A percentile compares a stretch with the other conserved stretches of the same genome.
Evolutionary conservation across 1,284 basidiomycete species (phyloP).

Genomic region (Leccinum griseonigrum): DNA sequence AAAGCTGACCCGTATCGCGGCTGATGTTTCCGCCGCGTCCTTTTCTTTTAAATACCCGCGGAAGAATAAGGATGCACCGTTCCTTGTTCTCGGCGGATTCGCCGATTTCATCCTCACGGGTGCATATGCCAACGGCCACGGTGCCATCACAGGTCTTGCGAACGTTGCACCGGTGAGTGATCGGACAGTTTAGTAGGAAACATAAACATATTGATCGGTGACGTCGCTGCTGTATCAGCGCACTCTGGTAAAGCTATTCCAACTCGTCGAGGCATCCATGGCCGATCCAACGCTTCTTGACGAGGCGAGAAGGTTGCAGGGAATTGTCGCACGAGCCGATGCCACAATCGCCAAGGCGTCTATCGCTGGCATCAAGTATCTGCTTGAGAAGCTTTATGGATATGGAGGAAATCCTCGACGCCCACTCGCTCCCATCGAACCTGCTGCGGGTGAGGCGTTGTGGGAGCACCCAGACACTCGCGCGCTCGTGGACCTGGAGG

Average conservation of each 20-base stretch:
- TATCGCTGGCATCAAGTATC: constrained; percentile 81
- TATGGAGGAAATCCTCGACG: constrained; percentile 75
- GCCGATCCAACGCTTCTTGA: constrained; percentile 55
- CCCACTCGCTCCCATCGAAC: constrained; percentile 66
- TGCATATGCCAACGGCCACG: constrained; percentile 66
- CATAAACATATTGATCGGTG: background rate
- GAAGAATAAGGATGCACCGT: constrained; percentile 60
- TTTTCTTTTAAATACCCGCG: constrained; percentile 64
- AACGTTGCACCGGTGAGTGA: constrained; percentile 72
- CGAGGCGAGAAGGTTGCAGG: constrained; percentile 76
- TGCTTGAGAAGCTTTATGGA: constrained; percentile 71
- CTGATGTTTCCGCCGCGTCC: constrained; percentile 55
- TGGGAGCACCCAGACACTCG: constrained; percentile 71
- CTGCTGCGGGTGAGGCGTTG: constrained; percentile 53
- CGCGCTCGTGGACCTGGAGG: constrained; percentile 65
- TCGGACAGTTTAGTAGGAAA: background rate
- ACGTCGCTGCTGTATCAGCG: constrained; percentile 37
- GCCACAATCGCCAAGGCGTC: constrained; percentile 76
- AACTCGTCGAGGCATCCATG: constrained; percentile 54
- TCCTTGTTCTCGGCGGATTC: constrained; percentile 79
- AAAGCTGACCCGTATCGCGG: constrained; percentile 82
- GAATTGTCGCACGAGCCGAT: constrained; percentile 77
- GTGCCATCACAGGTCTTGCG: constrained; percentile 80
- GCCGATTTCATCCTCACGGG: constrained; percentile 76
- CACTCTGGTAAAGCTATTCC: constrained; percentile 61